phyloP scores from a whole-genome alignment of 2,329 filamentous ascomycete species.

The Cercospora beticola region DNA sequence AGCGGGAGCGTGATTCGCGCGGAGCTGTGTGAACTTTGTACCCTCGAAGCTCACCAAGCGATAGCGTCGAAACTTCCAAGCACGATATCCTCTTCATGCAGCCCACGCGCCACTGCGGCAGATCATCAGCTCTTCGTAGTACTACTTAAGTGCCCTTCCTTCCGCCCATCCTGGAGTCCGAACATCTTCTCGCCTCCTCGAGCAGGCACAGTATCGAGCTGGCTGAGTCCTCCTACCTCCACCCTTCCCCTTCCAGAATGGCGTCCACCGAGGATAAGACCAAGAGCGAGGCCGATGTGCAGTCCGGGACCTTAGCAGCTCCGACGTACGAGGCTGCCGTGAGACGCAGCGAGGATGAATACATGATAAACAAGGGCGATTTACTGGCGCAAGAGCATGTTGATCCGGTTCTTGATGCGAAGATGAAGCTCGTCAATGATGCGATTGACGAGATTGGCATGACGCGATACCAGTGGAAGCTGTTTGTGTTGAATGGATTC shows the following conservation, averaged over 20 bases:
- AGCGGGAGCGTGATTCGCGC: not conserved
- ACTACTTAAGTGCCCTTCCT: not conserved
- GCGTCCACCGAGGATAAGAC: slow-evolving; percentile 22
- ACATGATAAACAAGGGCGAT: slow-evolving; percentile 46
- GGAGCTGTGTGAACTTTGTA: not conserved
- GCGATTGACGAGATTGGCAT: slow-evolving; percentile 58
- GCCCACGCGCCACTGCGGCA: slow-evolving; percentile 8
- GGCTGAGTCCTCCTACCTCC: slow-evolving; percentile 9
- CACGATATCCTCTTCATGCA: not conserved
- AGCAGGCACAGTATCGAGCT: slow-evolving; percentile 21
- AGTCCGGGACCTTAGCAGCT: not conserved
- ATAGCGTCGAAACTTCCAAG: not conserved
- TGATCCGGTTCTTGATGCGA: slow-evolving; percentile 62
- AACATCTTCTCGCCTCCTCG: slow-evolving; percentile 18
- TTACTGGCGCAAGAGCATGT: slow-evolving; percentile 58
- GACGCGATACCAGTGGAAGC: slow-evolving; percentile 56
- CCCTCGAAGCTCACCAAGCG: not conserved
- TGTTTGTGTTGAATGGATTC: slow-evolving; percentile 62
- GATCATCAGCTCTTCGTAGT: not conserved
- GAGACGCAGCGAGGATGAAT: slow-evolving; percentile 19
- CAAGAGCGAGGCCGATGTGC: slow-evolving; percentile 10
- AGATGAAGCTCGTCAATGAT: slow-evolving; percentile 70
- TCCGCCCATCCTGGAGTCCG: slow-evolving; percentile 16
- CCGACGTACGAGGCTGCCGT: slow-evolving; percentile 16
- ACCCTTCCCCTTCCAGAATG: slow-evolving; percentile 10